These are phyloP conservation scores for Calonectria fujianensis DNA, from an alignment of 2,329 filamentous ascomycete genomes.

Conservation along the genomic window DNA sequence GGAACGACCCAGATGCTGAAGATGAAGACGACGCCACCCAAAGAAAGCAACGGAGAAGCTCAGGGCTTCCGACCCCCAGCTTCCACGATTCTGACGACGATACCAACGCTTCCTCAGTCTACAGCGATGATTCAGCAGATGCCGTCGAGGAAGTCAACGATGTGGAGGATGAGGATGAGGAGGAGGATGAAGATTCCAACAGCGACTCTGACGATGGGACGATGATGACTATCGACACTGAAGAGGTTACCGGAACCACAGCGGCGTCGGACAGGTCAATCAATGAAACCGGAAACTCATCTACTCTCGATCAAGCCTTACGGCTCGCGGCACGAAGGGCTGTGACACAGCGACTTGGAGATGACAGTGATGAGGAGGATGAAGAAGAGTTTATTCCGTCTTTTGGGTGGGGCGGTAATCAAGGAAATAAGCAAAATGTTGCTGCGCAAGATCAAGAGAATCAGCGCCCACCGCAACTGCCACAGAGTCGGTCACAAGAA, in stretches of 20 bases:
- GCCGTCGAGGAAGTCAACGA: slow-evolving; percentile 74
- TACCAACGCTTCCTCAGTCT: slow-evolving; percentile 85
- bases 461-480: slow-evolving; percentile 48
- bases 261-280: slow-evolving; percentile 75
- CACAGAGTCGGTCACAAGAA: slow-evolving; percentile 34
- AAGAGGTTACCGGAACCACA: slow-evolving; percentile 84
- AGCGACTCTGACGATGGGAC: slow-evolving; percentile 84
- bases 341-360: slow-evolving; percentile 81
- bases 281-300: slow-evolving; percentile 80
- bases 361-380: slow-evolving; percentile 69
- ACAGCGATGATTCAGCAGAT: slow-evolving; percentile 80
- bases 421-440: slow-evolving; percentile 61
- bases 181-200: slow-evolving; percentile 65
- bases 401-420: slow-evolving; percentile 85
- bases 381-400: slow-evolving; percentile 84
- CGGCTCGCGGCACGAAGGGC: slow-evolving; percentile 84
- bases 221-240: slow-evolving; percentile 87
- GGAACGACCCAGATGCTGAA: slow-evolving; percentile 73
- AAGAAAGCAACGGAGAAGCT: slow-evolving; percentile 77
- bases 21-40: slow-evolving; percentile 68
- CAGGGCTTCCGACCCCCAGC: slow-evolving; percentile 78
- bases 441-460: slow-evolving; percentile 65
- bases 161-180: slow-evolving; percentile 64
- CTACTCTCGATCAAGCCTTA: slow-evolving; percentile 85
- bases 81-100: slow-evolving; percentile 80